Percentiles rank a stretch among this genome's conserved stretches.
Conservation (phyloP, 139 green algal species). For the Tetradesmus lagerheimii region DNA sequence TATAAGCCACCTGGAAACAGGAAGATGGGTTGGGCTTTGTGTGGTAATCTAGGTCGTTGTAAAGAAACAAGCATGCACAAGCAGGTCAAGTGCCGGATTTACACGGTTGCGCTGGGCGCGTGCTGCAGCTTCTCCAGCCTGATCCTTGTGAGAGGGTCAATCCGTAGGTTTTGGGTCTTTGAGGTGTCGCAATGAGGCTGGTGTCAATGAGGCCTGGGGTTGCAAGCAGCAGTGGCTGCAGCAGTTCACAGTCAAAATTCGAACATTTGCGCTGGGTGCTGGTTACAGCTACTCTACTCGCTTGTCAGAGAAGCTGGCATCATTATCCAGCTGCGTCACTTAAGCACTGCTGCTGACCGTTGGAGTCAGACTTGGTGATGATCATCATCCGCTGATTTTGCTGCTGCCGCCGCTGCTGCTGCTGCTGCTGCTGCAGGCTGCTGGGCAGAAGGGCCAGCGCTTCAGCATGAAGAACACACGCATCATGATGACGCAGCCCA, state of each 20-base stretch:
- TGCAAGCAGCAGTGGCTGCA: background rate
- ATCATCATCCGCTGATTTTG: background rate
- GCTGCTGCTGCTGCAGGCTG: slow-evolving; percentile 61
- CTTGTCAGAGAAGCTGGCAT: too few relatives aligned
- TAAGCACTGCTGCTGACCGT: background rate
- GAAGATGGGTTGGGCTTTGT: too few relatives aligned
- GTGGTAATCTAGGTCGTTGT: slow-evolving; percentile 75
- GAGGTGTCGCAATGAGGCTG: background rate
- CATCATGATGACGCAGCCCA: slow-evolving; percentile 91
- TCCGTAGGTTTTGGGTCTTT: background rate
- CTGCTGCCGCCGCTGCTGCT: background rate
- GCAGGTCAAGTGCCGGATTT: slow-evolving; percentile 80
- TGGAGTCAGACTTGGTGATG: too few relatives aligned
- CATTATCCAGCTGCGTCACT: too few relatives aligned
- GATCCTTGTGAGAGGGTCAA: slow-evolving; percentile 74
- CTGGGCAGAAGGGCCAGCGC: slow-evolving; percentile 90
- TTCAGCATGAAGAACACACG: slow-evolving; percentile 92
- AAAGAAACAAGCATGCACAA: background rate
- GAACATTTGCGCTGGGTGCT: slow-evolving; percentile 83
- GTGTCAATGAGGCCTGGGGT: background rate
- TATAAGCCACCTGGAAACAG: too few relatives aligned
- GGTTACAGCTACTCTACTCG: slow-evolving; percentile 79
- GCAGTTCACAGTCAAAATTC: too few relatives aligned
- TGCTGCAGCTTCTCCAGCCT: slow-evolving; percentile 79
- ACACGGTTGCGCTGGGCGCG: slow-evolving; percentile 84